A percentile compares a stretch with the other conserved stretches of the same genome.
phyloP scores from a whole-genome alignment of 1,284 basidiomycete species.

The Trichosporon coremiiforme region DNA sequence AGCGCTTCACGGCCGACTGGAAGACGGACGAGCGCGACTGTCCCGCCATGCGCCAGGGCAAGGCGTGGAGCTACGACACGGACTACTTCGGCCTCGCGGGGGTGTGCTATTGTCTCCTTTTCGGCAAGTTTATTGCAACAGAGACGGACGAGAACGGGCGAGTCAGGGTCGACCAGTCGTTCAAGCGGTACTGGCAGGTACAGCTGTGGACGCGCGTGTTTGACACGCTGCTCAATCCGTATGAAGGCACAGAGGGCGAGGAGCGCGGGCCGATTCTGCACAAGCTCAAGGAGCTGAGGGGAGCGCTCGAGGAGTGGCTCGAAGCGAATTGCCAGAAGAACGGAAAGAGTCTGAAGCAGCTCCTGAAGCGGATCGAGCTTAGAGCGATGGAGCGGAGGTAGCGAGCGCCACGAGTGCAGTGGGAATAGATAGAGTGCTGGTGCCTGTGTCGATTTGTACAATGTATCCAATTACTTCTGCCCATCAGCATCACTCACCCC shows the following conservation, averaged over 20 bases:
- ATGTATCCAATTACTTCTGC: no score
- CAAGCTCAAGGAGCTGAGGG: conserved; percentile 67
- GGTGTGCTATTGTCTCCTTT: conserved; percentile 92
- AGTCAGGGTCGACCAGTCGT: conserved; percentile 71
- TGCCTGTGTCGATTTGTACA: no score
- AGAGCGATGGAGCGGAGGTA: conserved; percentile 45
- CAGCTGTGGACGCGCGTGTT: conserved; percentile 85
- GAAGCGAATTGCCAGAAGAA: conserved; percentile 73
- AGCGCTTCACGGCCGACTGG: conserved; percentile 88
- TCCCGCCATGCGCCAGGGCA: conserved; percentile 77
- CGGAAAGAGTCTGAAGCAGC: conserved; percentile 79
- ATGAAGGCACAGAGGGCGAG: conserved; percentile 49
- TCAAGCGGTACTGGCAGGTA: conserved; percentile 95
- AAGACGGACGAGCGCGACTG: conserved; percentile 84
- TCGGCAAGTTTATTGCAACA: conserved; percentile 89
- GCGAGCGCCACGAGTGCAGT: no score
- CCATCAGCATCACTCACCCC: no score
- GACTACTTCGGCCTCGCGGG: conserved; percentile 95
- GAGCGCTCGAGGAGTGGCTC: conserved; percentile 86
- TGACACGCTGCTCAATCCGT: conserved; percentile 81
- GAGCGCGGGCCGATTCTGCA: conserved; percentile 71
- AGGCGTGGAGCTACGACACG: conserved; percentile 88
- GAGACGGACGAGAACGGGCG: conserved; percentile 43
- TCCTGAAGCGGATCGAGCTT: conserved; percentile 61
- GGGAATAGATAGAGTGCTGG: not conserved